Evolutionary conservation across 495 filamentous ascomycete genomes (phyloP), one percentile per base, ranked within the genome.

Genomic region (Halenospora varia): DNA sequence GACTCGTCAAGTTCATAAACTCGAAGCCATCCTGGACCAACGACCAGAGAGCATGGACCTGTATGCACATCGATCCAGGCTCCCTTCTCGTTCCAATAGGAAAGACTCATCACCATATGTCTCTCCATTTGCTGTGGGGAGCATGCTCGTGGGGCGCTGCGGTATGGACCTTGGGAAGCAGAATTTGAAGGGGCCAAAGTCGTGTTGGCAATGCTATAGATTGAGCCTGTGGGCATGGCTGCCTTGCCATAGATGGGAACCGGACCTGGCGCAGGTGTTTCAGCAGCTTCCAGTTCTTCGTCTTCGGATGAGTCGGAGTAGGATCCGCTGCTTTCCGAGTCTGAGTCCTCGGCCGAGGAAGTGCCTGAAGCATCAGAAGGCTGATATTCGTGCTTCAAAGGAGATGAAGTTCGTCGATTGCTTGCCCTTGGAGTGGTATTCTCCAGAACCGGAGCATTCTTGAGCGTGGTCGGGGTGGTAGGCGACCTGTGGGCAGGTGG

Each of bases 301-400:
- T 81, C 79, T 48, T 75, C 74, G 19, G 73, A 75, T n/a, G 75
- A 77, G 29, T 74, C 68, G 1, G 68, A 68, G 15, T 66, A 67
- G 15, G 60, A 64, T 44, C 65, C 62, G 29, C 71, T 62, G 0
- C 69, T 72, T 46, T 74, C 68, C 2, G 75, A 76, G 9, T 77
- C 73, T 1, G 74, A 77, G 24, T 70, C 62, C 40, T 72, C 71
- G 23, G 60, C 63, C 3, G 59, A 56, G 4, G 74, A 75, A 24
- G 59, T 68, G 13, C 67, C 63, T 0, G 88, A 88, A 51, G 82
- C 83, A 41, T 90, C 92, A 0, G 94, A 97, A 2, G 95, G 95
- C 61, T 90, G 88, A 64, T 96, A 99, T 73, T 99, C 92, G 64
- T 97, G 94, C 71, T 99, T 99, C 56, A 99, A 77, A 9, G 95